These are phyloP conservation scores for Suhomyces kilbournensis DNA, from an alignment of 805 yeast species.

Conservation along the genomic window DNA sequence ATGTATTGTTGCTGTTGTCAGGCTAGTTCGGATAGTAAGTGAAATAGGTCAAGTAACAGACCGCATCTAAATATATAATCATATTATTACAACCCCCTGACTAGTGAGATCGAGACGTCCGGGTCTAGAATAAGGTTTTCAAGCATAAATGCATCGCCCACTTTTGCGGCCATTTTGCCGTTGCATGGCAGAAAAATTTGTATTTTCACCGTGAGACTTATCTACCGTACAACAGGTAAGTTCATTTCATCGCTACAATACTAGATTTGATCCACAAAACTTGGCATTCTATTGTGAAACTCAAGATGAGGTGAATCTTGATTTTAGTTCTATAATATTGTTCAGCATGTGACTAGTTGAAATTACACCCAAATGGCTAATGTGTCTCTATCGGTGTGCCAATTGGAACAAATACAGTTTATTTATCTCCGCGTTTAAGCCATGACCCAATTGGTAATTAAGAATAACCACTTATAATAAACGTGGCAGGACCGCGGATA, in stretches of 20 bases:
- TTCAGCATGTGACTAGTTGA: neutral
- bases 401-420: neutral
- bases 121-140: neutral
- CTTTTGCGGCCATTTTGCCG: neutral
- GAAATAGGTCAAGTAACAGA: neutral
- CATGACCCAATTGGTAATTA: neutral
- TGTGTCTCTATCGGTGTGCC: neutral
- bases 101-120: neutral
- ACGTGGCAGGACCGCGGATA: neutral
- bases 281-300: neutral
- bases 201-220: neutral
- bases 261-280: neutral
- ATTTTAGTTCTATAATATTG: neutral
- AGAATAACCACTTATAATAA: neutral
- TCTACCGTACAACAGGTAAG: neutral
- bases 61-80: too few relatives aligned
- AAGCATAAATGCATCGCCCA: neutral
- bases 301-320: neutral
- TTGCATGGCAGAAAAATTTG: neutral
- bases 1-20: neutral
- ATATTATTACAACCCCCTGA: neutral
- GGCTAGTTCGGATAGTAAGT: neutral
- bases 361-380: neutral
- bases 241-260: neutral
- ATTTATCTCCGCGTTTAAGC: neutral